These are phyloP conservation scores for Eleusine coracana DNA, from an alignment of 176 grass and related monocot species.

Conservation along the genomic window DNA sequence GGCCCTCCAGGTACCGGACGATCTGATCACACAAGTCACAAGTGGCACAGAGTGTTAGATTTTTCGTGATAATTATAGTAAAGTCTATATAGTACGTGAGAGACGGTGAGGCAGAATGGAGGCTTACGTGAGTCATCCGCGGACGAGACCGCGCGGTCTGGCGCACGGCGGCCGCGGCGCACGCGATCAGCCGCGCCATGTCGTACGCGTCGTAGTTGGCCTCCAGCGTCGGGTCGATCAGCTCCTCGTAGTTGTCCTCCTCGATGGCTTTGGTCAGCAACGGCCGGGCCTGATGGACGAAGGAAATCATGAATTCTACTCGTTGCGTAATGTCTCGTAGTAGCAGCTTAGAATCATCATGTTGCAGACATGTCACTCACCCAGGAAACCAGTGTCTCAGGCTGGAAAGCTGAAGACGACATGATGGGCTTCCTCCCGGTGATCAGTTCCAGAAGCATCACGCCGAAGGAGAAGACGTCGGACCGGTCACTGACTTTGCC, in stretches of 20 bases:
- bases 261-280: conserved; percentile 54
- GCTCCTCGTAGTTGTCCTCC: conserved; percentile 61
- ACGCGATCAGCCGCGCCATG: conserved; percentile 70
- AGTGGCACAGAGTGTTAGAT: neutral
- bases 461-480: conserved; percentile 89
- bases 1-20: conserved; percentile 81
- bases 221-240: conserved; percentile 60
- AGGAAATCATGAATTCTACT: neutral
- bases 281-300: conserved; percentile 58
- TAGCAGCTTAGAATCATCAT: neutral
- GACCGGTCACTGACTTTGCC: conserved; percentile 78
- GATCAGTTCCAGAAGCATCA: conserved; percentile 87
- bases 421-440: conserved; percentile 68
- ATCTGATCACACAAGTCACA: conserved; percentile 43
- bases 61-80: neutral
- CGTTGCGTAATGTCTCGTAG: neutral
- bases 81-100: too few species aligned
- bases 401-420: conserved; percentile 33
- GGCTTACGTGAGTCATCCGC: conserved; percentile 68
- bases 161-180: conserved; percentile 77
- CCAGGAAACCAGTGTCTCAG: conserved; percentile 65
- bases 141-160: conserved; percentile 66
- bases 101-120: neutral
- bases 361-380: conserved; percentile 26
- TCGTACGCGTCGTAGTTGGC: conserved; percentile 68